These are phyloP conservation scores for Aegilops speltoides DNA, from an alignment of 176 grass and related monocot species.

Conservation along the genomic window DNA sequence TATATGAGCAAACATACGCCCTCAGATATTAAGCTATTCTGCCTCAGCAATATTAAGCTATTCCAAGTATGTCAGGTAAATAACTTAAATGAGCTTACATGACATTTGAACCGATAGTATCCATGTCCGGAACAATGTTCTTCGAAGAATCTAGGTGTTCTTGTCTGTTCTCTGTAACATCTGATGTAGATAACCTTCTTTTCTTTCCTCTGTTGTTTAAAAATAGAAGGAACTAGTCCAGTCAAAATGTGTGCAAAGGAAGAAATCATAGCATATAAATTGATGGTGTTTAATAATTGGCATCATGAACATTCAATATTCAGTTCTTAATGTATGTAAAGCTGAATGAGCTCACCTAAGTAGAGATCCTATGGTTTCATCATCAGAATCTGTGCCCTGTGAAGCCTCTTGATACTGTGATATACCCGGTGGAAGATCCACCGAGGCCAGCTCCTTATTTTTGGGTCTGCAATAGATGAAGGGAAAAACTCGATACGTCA, in stretches of 20 bases:
- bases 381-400: constrained; percentile 45
- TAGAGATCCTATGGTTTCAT: constrained; percentile 56
- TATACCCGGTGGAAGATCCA: constrained; percentile 17
- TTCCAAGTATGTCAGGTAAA: neutral
- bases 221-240: constrained; percentile 11
- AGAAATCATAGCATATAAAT: constrained; percentile 19
- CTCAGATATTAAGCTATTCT: neutral
- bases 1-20: neutral
- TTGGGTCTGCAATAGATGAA: constrained; percentile 35
- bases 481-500: constrained; percentile 11
- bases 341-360: constrained; percentile 55
- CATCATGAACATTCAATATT: neutral
- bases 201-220: constrained; percentile 42
- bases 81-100: constrained; percentile 38
- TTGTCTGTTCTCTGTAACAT: constrained; percentile 17
- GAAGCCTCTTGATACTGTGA: constrained; percentile 44
- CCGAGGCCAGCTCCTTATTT: constrained; percentile 32
- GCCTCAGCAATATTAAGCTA: neutral
- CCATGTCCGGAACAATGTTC: neutral
- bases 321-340: constrained; percentile 10
- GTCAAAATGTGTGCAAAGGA: neutral
- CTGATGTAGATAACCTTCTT: constrained; percentile 32
- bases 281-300: neutral
- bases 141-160: constrained; percentile 22
- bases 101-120: constrained; percentile 20